Conservation (phyloP, 225 moss, liverwort and hornwort species). For the Polytrichum formosum region DNA sequence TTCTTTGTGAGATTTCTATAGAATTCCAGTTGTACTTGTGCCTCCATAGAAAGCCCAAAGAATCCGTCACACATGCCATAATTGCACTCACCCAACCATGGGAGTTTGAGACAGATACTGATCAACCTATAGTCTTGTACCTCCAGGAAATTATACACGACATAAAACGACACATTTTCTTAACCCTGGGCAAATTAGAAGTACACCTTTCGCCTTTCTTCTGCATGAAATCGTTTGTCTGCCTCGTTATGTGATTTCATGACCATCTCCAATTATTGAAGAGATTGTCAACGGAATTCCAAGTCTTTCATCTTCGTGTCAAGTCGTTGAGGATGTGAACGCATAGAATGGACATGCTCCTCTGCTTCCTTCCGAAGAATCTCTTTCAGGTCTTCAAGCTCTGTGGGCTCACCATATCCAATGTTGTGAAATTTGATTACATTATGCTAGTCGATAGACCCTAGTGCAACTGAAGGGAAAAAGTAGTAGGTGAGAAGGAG, state of each 20-base stretch:
- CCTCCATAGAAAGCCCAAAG: constrained; percentile 19
- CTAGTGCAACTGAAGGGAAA: too few species aligned
- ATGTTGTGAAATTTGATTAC: too few species aligned
- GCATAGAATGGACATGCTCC: constrained; percentile 48
- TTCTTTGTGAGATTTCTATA: constrained; percentile 41
- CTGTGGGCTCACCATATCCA: constrained; percentile 6
- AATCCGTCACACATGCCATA: too few species aligned
- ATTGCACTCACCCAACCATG: too few species aligned
- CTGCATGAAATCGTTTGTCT: constrained; percentile 36
- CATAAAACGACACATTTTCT: too few species aligned
- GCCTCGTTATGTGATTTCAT: constrained; percentile 32
- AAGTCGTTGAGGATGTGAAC: constrained; percentile 25
- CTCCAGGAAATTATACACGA: too few species aligned
- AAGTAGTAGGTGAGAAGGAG: too few species aligned
- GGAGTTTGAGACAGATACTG: too few species aligned
- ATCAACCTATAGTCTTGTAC: too few species aligned
- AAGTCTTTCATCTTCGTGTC: constrained; percentile 43
- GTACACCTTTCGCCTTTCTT: constrained; percentile 27
- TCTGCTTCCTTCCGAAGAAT: constrained; percentile 28
- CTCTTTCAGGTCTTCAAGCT: constrained; percentile 40
- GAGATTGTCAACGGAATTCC: constrained; percentile 28
- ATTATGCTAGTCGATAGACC: too few species aligned
- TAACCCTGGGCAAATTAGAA: too few species aligned
- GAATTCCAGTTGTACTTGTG: constrained; percentile 38
- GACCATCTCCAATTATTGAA: constrained; percentile 41